These are phyloP conservation scores for Styphnolobium japonicum DNA, from an alignment of 306 rosid genomes.

Conservation along the genomic window DNA sequence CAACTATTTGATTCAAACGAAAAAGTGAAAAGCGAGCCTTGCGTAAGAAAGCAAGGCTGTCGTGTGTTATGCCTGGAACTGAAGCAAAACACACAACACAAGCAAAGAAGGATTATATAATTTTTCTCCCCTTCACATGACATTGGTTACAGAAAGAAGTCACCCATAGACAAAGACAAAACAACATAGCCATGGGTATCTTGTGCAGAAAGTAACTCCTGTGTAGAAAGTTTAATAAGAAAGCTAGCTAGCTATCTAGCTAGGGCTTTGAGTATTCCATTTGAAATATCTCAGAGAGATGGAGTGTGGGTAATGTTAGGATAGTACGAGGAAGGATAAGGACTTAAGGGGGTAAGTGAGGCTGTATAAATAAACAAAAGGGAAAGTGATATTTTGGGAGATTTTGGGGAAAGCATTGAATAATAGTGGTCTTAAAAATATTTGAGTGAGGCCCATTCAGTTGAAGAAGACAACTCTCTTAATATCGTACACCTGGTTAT, in stretches of 20 bases:
- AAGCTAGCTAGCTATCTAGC: not conserved
- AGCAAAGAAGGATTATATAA: not conserved
- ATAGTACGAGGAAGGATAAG: constrained; percentile 30
- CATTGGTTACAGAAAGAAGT: not conserved
- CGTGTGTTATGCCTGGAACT: not conserved
- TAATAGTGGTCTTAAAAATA: constrained; percentile 32
- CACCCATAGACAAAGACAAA: not conserved
- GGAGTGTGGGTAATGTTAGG: not conserved
- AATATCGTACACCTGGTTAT: not conserved
- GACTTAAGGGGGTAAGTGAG: not conserved
- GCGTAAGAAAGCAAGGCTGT: not conserved
- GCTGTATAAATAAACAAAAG: not conserved
- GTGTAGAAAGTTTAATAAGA: not conserved
- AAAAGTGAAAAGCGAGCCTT: not conserved
- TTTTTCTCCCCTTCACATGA: not conserved
- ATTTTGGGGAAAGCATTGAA: constrained; percentile 37
- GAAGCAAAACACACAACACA: not conserved
- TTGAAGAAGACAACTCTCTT: constrained; percentile 30
- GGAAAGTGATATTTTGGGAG: constrained; percentile 26
- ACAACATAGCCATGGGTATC: not conserved
- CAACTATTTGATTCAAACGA: not conserved
- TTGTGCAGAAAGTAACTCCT: not conserved
- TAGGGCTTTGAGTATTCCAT: not conserved
- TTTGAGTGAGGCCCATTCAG: constrained; percentile 28
- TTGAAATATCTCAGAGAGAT: not conserved